A percentile compares a stretch with the other conserved stretches of the same genome.
Conservation (phyloP, 768 basidiomycete species). For the Russula abietina region DNA sequence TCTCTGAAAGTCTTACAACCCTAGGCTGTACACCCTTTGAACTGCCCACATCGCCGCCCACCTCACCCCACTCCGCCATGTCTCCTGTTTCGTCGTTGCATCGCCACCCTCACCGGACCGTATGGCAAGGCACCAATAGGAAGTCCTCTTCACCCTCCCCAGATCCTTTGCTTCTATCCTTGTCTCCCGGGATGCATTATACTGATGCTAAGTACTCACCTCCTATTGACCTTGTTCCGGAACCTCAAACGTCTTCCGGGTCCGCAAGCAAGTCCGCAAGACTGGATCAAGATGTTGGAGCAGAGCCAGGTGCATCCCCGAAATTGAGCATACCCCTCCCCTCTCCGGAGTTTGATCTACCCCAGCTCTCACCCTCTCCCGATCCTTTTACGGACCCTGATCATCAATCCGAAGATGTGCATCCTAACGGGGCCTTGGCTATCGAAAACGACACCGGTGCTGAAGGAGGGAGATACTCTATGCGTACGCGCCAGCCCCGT, state of each 20-base stretch:
- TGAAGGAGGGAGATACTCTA: constrained; percentile 38
- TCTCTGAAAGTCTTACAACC: not conserved
- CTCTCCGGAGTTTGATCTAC: not conserved
- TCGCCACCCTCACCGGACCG: not conserved
- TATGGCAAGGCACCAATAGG: not conserved
- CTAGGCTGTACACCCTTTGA: not conserved
- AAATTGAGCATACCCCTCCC: not conserved
- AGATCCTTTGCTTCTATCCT: constrained; percentile 3
- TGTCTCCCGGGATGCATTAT: not conserved
- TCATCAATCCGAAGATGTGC: not conserved
- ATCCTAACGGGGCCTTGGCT: not conserved
- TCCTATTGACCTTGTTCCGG: not conserved
- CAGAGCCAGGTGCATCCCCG: not conserved
- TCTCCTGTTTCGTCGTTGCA: not conserved
- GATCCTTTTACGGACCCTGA: not conserved
- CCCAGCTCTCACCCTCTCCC: not conserved
- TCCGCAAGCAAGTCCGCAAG: not conserved
- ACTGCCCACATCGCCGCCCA: constrained; percentile 3
- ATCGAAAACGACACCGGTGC: constrained; percentile 1
- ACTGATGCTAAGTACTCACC: not conserved
- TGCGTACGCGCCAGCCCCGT: constrained; percentile 48
- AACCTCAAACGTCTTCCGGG: not conserved
- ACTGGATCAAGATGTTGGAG: not conserved
- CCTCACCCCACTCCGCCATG: not conserved
- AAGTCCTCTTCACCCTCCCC: not conserved